A percentile compares a stretch with the other conserved stretches of the same genome.
These are phyloP conservation scores for Crucibulum cyathiforme DNA, from an alignment of 1,284 basidiomycete genomes.

Conservation along the genomic window DNA sequence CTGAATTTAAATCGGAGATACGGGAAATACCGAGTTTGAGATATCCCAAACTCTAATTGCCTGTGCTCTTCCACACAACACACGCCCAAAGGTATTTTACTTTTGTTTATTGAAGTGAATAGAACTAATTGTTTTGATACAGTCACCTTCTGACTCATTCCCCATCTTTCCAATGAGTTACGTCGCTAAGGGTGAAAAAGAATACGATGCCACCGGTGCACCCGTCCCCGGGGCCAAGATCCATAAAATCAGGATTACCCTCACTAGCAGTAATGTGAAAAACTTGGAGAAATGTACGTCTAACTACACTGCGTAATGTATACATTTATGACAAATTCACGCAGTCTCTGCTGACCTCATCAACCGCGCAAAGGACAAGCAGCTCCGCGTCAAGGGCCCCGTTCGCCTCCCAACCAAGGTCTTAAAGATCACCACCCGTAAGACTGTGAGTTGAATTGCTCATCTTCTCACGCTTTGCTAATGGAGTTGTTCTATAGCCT, in stretches of 20 bases:
- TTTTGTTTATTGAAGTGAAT: too few relatives aligned
- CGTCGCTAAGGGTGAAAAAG: constrained; percentile 99
- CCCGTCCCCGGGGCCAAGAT: constrained; percentile 87
- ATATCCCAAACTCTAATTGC: too few relatives aligned
- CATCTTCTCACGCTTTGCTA: not conserved
- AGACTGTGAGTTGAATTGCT: constrained; percentile 71
- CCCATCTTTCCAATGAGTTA: constrained; percentile 84
- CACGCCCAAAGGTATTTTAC: too few relatives aligned
- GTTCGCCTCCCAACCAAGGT: constrained; percentile 99
- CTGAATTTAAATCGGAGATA: too few relatives aligned
- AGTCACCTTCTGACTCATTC: constrained; percentile 84
- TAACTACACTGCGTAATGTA: not conserved
- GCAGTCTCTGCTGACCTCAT: constrained; percentile 95
- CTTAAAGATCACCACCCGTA: constrained; percentile 98
- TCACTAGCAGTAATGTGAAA: constrained; percentile 97
- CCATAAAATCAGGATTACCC: constrained; percentile 99
- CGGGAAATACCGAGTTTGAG: too few relatives aligned
- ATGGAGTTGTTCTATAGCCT: constrained; percentile 59
- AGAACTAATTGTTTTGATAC: not conserved
- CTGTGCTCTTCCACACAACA: too few relatives aligned
- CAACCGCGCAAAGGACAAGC: constrained; percentile 99
- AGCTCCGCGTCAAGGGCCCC: constrained; percentile 98
- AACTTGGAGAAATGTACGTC: constrained; percentile 96
- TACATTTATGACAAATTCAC: constrained; percentile 1
- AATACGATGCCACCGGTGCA: constrained; percentile 93